These are phyloP conservation scores for Blepharisma japonicum DNA, from an alignment of 73 alveolate genomes.

Conservation along the genomic window DNA sequence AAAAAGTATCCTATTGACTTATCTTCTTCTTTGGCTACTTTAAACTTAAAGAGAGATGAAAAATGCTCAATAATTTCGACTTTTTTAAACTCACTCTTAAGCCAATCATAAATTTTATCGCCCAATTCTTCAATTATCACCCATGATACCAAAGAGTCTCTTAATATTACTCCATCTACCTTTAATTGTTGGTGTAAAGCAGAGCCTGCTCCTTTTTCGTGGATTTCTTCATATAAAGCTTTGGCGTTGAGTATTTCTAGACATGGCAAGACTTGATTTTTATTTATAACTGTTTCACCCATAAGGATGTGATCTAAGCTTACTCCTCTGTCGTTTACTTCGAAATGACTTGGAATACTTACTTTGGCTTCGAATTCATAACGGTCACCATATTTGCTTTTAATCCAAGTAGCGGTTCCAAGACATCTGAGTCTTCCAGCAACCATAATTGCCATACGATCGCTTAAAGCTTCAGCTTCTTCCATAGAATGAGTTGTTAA, in stretches of 20 bases:
- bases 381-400: constrained; percentile 83
- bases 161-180: constrained; percentile 23
- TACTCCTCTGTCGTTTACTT: constrained; percentile 44
- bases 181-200: constrained; percentile 92
- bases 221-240: constrained; percentile 83
- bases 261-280: constrained; percentile 95
- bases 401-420: constrained; percentile 77
- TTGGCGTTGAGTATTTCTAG: constrained; percentile 76
- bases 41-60: constrained; percentile 38
- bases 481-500: constrained; percentile 96
- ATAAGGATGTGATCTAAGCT: constrained; percentile 68
- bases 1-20: constrained; percentile 42
- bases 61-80: constrained; percentile 51
- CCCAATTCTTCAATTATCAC: not conserved
- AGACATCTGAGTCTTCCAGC: constrained; percentile 64
- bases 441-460: constrained; percentile 75
- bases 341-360: constrained; percentile 32
- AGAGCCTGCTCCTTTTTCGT: constrained; percentile 95
- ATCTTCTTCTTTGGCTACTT: constrained; percentile 24
- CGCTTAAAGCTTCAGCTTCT: constrained; percentile 97
- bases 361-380: constrained; percentile 75
- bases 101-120: no score
- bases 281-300: constrained; percentile 96
- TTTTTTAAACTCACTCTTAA: constrained; percentile 4
- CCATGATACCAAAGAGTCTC: constrained; percentile 19